Percentiles rank a stretch among this genome's conserved stretches.
phyloP scores from a whole-genome alignment of 768 basidiomycete species.

The Kwoniella shandongensis region DNA sequence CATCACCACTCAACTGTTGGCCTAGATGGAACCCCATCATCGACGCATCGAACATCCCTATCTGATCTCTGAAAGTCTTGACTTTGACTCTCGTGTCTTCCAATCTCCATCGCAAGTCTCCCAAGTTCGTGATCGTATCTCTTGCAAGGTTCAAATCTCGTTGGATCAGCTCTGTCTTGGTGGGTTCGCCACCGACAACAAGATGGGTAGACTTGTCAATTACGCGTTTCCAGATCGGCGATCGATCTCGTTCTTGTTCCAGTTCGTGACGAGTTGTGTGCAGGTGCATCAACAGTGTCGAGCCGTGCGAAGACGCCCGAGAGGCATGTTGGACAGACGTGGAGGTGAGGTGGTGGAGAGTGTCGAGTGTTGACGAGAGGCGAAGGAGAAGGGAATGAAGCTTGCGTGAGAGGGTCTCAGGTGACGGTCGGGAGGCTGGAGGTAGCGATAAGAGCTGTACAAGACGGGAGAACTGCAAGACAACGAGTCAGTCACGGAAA shows the following conservation, averaged over 20 bases:
- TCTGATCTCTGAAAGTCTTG: slow-evolving; percentile 38
- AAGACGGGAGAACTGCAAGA: slow-evolving; percentile 30
- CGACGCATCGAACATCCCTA: slow-evolving; percentile 41
- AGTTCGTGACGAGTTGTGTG: slow-evolving; percentile 16
- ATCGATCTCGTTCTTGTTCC: slow-evolving; percentile 16
- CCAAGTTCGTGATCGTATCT: slow-evolving; percentile 33
- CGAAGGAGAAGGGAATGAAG: slow-evolving; percentile 39
- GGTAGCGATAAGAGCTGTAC: slow-evolving; percentile 25
- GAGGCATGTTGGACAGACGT: slow-evolving; percentile 19
- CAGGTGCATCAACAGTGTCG: slow-evolving; percentile 13
- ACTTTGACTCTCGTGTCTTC: slow-evolving; percentile 28
- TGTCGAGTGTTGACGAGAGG: slow-evolving; percentile 28
- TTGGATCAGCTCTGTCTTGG: slow-evolving; percentile 25
- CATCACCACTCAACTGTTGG: slow-evolving; percentile 8
- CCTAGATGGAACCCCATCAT: slow-evolving; percentile 47
- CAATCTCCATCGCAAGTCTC: slow-evolving; percentile 15
- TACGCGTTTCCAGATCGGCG: slow-evolving; percentile 36
- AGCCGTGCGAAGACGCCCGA: slow-evolving; percentile 24
- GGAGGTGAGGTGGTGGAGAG: slow-evolving; percentile 24
- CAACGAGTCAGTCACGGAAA: not conserved
- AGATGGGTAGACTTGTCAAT: slow-evolving; percentile 30
- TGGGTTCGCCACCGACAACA: slow-evolving; percentile 39
- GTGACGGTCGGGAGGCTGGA: slow-evolving; percentile 13
- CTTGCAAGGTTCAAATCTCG: slow-evolving; percentile 35
- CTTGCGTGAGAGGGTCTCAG: slow-evolving; percentile 20